Conservation (phyloP, 805 yeast genomes). For the Schwanniomyces sp. region DNA sequence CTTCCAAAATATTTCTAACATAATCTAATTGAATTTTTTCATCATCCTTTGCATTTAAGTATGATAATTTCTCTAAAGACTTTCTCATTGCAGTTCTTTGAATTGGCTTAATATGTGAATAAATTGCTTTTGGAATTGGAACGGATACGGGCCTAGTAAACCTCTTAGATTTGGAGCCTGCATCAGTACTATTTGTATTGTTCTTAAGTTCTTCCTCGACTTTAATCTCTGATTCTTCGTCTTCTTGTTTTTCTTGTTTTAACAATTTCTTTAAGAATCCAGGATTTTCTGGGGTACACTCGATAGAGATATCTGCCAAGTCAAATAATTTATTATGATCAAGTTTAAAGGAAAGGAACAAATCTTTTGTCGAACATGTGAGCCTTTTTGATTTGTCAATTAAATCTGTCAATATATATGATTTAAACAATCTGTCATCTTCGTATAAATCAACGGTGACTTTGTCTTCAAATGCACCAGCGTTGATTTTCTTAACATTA, state of each 20-base stretch:
- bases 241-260: conserved; percentile 19
- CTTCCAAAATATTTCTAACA: conserved; percentile 68
- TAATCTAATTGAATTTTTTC: conserved; percentile 56
- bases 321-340: conserved; percentile 52
- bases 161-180: not conserved
- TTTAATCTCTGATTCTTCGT: conserved; percentile 13
- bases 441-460: conserved; percentile 35
- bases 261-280: conserved; percentile 26
- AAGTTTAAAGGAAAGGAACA: conserved; percentile 44
- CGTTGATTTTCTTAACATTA: conserved; percentile 29
- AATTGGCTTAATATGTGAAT: conserved; percentile 35
- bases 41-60: conserved; percentile 55
- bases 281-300: conserved; percentile 32
- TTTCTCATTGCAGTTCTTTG: conserved; percentile 40
- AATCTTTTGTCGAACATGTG: conserved; percentile 37
- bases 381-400: conserved; percentile 27
- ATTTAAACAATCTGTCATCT: conserved; percentile 34
- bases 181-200: not conserved
- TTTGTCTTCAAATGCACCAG: conserved; percentile 31
- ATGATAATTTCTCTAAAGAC: conserved; percentile 48
- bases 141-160: conserved; percentile 21
- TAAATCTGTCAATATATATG: conserved; percentile 24
- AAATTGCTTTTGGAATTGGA: conserved; percentile 48
- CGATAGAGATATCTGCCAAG: conserved; percentile 43
- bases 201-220: conserved; percentile 7